A percentile compares a stretch with the other conserved stretches of the same genome.
Conservation (phyloP, 805 yeast species). For the Starmera pachycereana region DNA sequence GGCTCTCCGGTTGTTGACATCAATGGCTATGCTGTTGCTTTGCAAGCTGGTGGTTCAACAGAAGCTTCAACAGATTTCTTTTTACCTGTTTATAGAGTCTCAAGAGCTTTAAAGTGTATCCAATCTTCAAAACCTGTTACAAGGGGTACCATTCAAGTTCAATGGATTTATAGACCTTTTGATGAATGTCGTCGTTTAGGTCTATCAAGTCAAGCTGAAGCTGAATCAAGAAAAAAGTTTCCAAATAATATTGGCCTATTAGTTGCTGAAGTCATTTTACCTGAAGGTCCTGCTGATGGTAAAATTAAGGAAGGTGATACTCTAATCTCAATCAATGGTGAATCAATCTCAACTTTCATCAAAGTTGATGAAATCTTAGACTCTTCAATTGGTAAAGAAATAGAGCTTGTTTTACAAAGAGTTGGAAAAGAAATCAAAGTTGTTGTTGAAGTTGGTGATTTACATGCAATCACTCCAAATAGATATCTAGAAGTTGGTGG, state of each 20-base stretch:
- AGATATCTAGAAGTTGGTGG: slow-evolving; percentile 78
- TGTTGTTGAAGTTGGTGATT: slow-evolving; percentile 52
- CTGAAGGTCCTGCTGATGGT: slow-evolving; percentile 76
- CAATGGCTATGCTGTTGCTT: slow-evolving; percentile 79
- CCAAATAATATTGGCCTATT: slow-evolving; percentile 73
- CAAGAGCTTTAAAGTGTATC: slow-evolving; percentile 69
- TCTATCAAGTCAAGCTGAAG: slow-evolving; percentile 63
- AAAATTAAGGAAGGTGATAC: slow-evolving; percentile 79
- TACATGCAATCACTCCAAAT: slow-evolving; percentile 76
- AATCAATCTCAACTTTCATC: slow-evolving; percentile 56
- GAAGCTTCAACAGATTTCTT: slow-evolving; percentile 92
- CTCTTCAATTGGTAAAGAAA: slow-evolving; percentile 46
- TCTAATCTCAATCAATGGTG: slow-evolving; percentile 61
- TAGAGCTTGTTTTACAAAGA: slow-evolving; percentile 57
- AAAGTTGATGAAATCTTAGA: slow-evolving; percentile 81
- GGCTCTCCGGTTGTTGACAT: slow-evolving; percentile 95
- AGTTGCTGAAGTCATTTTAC: slow-evolving; percentile 73
- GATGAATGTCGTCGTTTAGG: slow-evolving; percentile 90
- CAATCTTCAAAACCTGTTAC: slow-evolving; percentile 52
- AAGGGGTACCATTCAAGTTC: slow-evolving; percentile 88
- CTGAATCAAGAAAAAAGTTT: slow-evolving; percentile 51
- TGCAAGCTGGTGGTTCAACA: slow-evolving; percentile 90
- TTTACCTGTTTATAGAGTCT: slow-evolving; percentile 73
- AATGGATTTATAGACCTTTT: slow-evolving; percentile 78
- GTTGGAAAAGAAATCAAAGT: slow-evolving; percentile 53